phyloP scores from a whole-genome alignment of 2,329 filamentous ascomycete species.

The Aspergillus pseudonomiae region DNA sequence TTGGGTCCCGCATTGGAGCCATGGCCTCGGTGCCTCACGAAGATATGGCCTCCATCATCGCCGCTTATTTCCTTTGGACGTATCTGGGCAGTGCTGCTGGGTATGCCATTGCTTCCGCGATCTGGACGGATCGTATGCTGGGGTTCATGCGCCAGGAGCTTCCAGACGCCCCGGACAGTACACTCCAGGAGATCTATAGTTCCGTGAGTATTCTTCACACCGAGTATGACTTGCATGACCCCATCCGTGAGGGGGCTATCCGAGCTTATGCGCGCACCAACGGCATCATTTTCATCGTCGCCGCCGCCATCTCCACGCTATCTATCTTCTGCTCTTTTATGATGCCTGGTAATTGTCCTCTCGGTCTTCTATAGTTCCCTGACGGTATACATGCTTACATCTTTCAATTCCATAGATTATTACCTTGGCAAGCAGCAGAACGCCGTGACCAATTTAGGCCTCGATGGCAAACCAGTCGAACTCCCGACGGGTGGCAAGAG shows the following conservation, averaged over 20 bases:
- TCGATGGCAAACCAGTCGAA: neutral
- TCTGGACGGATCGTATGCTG: constrained; percentile 35
- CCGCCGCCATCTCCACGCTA: neutral
- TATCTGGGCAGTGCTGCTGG: constrained; percentile 45
- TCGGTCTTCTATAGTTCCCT: no score
- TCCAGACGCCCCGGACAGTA: neutral
- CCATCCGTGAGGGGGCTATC: neutral
- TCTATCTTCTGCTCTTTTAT: neutral
- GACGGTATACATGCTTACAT: neutral
- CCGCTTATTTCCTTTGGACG: constrained; percentile 43
- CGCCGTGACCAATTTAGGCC: neutral
- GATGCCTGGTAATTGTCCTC: neutral
- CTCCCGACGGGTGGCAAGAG: neutral
- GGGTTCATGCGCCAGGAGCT: neutral
- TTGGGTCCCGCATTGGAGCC: constrained; percentile 45
- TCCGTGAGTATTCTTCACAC: neutral
- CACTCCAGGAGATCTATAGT: neutral
- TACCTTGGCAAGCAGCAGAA: neutral
- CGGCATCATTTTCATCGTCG: neutral
- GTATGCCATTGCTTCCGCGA: constrained; percentile 42
- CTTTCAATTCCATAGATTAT: neutral
- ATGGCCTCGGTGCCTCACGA: constrained; percentile 50
- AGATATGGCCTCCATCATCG: constrained; percentile 45
- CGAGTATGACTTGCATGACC: neutral
- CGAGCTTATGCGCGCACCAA: neutral